Base-by-base conservation (phyloP, 2,329 filamentous ascomycete genomes). In the Nannizziopsis arthrosporioides region DNA sequence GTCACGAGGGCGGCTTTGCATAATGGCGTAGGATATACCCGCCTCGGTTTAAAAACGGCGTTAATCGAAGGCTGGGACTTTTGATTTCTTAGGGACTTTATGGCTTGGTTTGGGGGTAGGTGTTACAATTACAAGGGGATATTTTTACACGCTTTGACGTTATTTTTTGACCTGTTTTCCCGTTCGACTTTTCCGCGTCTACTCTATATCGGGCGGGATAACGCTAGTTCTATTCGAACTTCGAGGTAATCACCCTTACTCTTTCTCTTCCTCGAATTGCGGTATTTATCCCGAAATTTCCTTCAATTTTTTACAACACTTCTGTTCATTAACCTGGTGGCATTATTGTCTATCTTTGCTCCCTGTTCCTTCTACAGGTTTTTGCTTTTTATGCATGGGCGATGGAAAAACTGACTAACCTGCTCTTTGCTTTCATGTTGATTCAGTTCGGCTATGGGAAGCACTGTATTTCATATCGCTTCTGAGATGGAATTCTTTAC, bases 11-110 rank as follows among this genome's bases (percentile, higher is more conserved):
- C 41, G 49, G 46, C 51, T 51, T 67, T 69, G 67, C 67, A 69
- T 69, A 59, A 64, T 60, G 67, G 67, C 68, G 66, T 66, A 67
- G 67, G 67, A 69, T 69, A 69, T 69, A 69, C 67, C 66, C 66
- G 66, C 65, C 64, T 69, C 47, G 51, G 47, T 49, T 30, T 17
- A 45, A 52, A 52, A 53, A 47, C 35, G 53, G 53, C 53, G 54
- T 52, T 54, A 8, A 31, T 27, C 17, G 19, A 47, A 44, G 45
- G 38, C 42, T 48, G 35, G 44, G 44, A 17, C 18, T 42, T 48
- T 27, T 48, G 22, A 32, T 37, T 48, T 39, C n/a, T 30, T 47
- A 18, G 17, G 44, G 35, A 34, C 9, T 45, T 14, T 45, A 35
- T 31, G 43, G 44, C 34, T 22, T 40, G 44, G 35, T n/a, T 32